Evolutionary conservation across 345 rosid species (phyloP).

Genomic region (Salix purpurea): DNA sequence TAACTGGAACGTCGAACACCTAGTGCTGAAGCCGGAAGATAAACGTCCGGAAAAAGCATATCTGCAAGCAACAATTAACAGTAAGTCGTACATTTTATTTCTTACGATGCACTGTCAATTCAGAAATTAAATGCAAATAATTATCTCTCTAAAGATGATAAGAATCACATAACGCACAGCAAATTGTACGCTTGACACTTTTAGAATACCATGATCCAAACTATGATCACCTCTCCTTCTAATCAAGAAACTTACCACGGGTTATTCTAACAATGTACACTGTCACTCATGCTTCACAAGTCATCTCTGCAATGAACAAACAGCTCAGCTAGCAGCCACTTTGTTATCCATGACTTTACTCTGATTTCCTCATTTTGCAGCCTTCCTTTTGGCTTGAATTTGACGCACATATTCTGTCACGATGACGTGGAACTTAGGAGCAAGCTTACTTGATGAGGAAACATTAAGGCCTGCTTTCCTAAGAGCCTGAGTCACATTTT

Average conservation of each 20-base stretch:
- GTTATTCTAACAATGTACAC: neutral
- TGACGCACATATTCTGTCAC: constrained; percentile 58
- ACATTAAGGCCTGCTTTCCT: constrained; percentile 62
- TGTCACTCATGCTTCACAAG: neutral
- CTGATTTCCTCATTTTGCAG: constrained; percentile 26
- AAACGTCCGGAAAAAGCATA: neutral
- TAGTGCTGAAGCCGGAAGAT: neutral
- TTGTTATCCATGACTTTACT: constrained; percentile 34
- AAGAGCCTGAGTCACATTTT: constrained; percentile 50
- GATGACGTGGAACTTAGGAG: constrained; percentile 60
- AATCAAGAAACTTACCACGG: neutral
- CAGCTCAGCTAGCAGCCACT: constrained; percentile 27
- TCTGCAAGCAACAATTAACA: neutral
- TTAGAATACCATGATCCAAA: neutral
- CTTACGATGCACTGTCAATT: neutral
- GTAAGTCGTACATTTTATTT: neutral
- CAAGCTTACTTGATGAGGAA: constrained; percentile 51
- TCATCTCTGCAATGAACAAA: neutral
- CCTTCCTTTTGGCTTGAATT: constrained; percentile 60
- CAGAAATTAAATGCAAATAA: neutral
- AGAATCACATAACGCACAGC: neutral
- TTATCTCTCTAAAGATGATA: neutral
- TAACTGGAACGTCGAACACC: neutral
- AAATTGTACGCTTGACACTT: neutral
- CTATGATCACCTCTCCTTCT: neutral